Percentiles rank a stretch among this genome's conserved stretches.
phyloP scores from a whole-genome alignment of 805 yeast genomes.

The Starmerella davenportii region DNA sequence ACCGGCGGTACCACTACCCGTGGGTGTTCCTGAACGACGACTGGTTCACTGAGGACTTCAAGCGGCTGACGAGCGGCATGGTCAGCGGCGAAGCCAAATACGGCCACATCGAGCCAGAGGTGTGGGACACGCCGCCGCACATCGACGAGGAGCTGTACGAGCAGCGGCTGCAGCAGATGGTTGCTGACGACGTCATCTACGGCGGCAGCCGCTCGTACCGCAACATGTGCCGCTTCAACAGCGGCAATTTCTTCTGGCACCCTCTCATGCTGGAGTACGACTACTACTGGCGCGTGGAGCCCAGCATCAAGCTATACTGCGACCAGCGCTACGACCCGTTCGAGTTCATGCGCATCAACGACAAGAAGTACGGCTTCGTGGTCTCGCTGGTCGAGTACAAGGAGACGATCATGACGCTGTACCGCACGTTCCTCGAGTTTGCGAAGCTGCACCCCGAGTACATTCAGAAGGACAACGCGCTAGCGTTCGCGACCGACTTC shows the following conservation, averaged over 20 bases:
- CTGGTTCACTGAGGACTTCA: slow-evolving; percentile 68
- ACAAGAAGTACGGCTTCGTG: slow-evolving; percentile 75
- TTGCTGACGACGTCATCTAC: slow-evolving; percentile 36
- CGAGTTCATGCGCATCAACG: slow-evolving; percentile 52
- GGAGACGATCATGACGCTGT: slow-evolving; percentile 71
- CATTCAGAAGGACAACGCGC: slow-evolving; percentile 45
- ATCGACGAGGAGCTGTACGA: slow-evolving; percentile 43
- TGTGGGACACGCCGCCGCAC: slow-evolving; percentile 63
- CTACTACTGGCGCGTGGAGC: slow-evolving; percentile 91
- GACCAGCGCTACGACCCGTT: slow-evolving; percentile 63
- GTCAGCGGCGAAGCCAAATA: slow-evolving; percentile 63
- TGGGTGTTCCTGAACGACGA: slow-evolving; percentile 92
- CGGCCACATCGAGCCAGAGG: slow-evolving; percentile 63
- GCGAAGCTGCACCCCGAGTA: slow-evolving; percentile 40
- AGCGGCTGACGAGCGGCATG: slow-evolving; percentile 42
- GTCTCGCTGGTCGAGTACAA: slow-evolving; percentile 66
- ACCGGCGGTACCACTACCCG: slow-evolving; percentile 62
- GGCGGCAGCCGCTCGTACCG: slow-evolving; percentile 54
- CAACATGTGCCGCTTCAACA: slow-evolving; percentile 90
- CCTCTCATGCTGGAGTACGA: slow-evolving; percentile 53
- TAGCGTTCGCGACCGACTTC: slow-evolving; percentile 39
- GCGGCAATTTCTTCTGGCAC: slow-evolving; percentile 78
- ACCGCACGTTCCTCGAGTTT: slow-evolving; percentile 54
- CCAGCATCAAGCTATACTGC: slow-evolving; percentile 73
- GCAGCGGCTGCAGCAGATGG: slow-evolving; percentile 30